Conservation (phyloP, 768 basidiomycete species). For the Termitomyces sp. region DNA sequence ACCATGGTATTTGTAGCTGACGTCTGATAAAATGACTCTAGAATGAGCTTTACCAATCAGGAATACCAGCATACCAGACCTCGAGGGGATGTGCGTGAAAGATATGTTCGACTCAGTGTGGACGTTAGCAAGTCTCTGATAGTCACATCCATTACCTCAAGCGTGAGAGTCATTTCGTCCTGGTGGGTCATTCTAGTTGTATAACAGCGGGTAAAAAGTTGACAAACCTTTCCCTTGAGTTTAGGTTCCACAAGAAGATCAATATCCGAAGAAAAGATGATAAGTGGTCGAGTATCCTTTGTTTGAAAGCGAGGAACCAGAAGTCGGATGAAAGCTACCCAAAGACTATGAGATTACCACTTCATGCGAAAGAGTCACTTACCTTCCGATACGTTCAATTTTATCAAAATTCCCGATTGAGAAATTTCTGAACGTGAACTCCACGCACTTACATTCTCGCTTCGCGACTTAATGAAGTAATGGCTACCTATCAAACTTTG, state of each 20-base stretch:
- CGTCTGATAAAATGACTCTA: slow-evolving; percentile 25
- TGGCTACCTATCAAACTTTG: slow-evolving; percentile 74
- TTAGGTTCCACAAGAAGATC: slow-evolving; percentile 61
- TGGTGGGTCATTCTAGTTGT: slow-evolving; percentile 21
- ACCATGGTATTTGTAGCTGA: slow-evolving; percentile 44
- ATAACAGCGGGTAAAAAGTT: not conserved
- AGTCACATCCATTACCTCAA: slow-evolving; percentile 57
- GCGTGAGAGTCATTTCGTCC: slow-evolving; percentile 65
- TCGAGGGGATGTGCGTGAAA: slow-evolving; percentile 52
- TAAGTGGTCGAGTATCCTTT: slow-evolving; percentile 38
- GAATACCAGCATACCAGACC: slow-evolving; percentile 41
- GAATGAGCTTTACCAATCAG: not conserved
- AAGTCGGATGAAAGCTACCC: slow-evolving; percentile 34
- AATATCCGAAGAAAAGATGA: slow-evolving; percentile 55
- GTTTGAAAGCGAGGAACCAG: slow-evolving; percentile 39
- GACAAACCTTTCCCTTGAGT: slow-evolving; percentile 55
- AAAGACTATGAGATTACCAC: not conserved
- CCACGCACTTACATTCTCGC: slow-evolving; percentile 33
- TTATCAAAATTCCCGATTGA: slow-evolving; percentile 41
- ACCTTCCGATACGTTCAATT: slow-evolving; percentile 43
- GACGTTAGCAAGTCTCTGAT: slow-evolving; percentile 41
- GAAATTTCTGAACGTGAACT: slow-evolving; percentile 18
- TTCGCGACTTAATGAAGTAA: slow-evolving; percentile 59
- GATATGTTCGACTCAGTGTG: slow-evolving; percentile 31
- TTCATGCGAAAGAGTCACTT: slow-evolving; percentile 12